Evolutionary conservation across 2,329 filamentous ascomycete genomes (phyloP).

Genomic region (Botrytis aclada): DNA sequence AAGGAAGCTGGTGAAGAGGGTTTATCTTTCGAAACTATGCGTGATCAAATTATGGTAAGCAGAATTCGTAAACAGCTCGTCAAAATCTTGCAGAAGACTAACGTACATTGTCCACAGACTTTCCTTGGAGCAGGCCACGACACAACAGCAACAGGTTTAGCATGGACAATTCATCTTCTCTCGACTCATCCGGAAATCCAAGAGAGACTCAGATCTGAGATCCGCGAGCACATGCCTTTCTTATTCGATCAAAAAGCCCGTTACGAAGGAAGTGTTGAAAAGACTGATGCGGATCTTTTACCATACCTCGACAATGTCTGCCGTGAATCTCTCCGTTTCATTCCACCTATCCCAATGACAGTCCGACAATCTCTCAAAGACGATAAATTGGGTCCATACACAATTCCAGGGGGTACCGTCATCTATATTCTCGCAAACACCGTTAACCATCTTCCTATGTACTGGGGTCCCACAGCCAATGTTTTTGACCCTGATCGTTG

Average conservation of each 20-base stretch:
- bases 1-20: conserved; percentile 66
- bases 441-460: conserved; percentile 42
- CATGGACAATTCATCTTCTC: conserved; percentile 45
- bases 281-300: conserved; percentile 42
- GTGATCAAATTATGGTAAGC: conserved; percentile 17
- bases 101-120: conserved; percentile 55
- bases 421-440: conserved; percentile 44
- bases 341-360: conserved; percentile 41
- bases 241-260: conserved; percentile 40
- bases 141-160: conserved; percentile 45
- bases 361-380: conserved; percentile 41
- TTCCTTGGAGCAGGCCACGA: conserved; percentile 67
- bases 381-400: conserved; percentile 42
- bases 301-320: conserved; percentile 47
- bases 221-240: conserved; percentile 13
- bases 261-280: conserved; percentile 35
- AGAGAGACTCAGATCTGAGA: conserved; percentile 1
- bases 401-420: conserved; percentile 44
- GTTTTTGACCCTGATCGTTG: conserved; percentile 45
- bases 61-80: fast-evolving
- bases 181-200: conserved; percentile 37
- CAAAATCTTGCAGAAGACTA: not conserved
- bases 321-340: conserved; percentile 46
- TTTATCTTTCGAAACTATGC: conserved; percentile 70
- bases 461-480: conserved; percentile 43